Percentiles rank a stretch among this genome's conserved stretches.
Conservation (phyloP, 2,329 filamentous ascomycete species). For the Stagonosporopsis vannaccii region DNA sequence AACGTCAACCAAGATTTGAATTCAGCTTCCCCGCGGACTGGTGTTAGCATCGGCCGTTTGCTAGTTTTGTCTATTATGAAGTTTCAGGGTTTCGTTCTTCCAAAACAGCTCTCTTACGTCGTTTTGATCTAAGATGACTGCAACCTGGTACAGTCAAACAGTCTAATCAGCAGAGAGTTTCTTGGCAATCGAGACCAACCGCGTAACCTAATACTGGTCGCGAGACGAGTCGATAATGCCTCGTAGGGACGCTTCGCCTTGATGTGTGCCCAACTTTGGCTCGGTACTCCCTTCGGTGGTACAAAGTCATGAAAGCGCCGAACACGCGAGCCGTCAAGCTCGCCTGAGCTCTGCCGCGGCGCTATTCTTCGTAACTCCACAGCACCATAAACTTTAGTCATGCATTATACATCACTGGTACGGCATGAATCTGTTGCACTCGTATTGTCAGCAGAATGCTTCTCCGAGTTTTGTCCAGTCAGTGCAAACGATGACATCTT, state of each 20-base stretch:
- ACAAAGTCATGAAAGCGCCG: background rate
- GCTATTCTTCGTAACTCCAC: conserved; percentile 9
- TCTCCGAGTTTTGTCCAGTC: conserved; percentile 7
- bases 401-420: conserved; percentile 1
- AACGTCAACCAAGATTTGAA: conserved; percentile 7
- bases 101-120: background rate
- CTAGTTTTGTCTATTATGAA: background rate
- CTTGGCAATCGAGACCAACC: background rate
- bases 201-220: background rate
- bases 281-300: background rate
- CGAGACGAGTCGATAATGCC: background rate
- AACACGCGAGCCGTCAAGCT: background rate
- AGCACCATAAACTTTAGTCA: conserved; percentile 4
- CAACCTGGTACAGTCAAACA: background rate
- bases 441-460: background rate
- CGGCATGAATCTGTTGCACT: background rate
- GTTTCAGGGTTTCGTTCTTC: background rate
- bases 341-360: conserved; percentile 2
- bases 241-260: background rate
- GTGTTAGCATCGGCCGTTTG: conserved; percentile 5
- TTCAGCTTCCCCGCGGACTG: background rate
- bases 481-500: background rate
- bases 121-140: background rate
- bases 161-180: background rate
- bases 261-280: background rate